phyloP scores from a whole-genome alignment of 441 rosid genomes.

The Croton setiger region DNA sequence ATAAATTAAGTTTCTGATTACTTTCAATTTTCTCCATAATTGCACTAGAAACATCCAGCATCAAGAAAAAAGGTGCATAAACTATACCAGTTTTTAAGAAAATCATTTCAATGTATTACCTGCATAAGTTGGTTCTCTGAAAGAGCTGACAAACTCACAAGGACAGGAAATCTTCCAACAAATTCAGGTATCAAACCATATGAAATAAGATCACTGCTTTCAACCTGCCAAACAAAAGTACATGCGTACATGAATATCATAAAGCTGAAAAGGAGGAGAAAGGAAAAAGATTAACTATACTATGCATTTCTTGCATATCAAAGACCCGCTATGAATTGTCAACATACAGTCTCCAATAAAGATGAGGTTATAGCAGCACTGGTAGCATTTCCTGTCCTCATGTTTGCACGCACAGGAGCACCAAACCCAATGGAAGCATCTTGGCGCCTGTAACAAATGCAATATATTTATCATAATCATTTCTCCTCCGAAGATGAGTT shows the following conservation, averaged over 20 bases:
- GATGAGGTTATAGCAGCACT: slow-evolving; percentile 75
- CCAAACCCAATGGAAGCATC: slow-evolving; percentile 99
- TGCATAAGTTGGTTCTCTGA: slow-evolving; percentile 93
- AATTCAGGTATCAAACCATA: slow-evolving; percentile 98
- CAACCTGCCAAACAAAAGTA: slow-evolving; percentile 58
- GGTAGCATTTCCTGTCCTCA: slow-evolving; percentile 83
- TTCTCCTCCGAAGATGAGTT: not conserved
- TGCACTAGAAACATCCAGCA: slow-evolving; percentile 4
- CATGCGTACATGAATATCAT: slow-evolving; percentile 3
- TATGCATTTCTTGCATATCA: slow-evolving; percentile 14
- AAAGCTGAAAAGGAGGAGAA: slow-evolving; percentile 7
- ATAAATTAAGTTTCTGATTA: not conserved
- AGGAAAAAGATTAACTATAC: not conserved
- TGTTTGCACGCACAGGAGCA: slow-evolving; percentile 95
- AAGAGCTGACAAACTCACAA: slow-evolving; percentile 90
- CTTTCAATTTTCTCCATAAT: not conserved
- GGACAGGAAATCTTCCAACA: slow-evolving; percentile 97
- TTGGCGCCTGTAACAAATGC: slow-evolving; percentile 62
- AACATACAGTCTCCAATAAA: slow-evolving; percentile 85
- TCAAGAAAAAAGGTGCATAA: not conserved
- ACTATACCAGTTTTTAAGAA: not conserved
- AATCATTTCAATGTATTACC: slow-evolving; percentile 38
- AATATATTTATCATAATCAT: slow-evolving; percentile 10
- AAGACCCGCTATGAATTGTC: slow-evolving; percentile 6
- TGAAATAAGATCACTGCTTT: slow-evolving; percentile 90